A percentile compares a stretch with the other conserved stretches of the same genome.
phyloP scores from a whole-genome alignment of 495 filamentous ascomycete genomes.

The Neurospora sp. region DNA sequence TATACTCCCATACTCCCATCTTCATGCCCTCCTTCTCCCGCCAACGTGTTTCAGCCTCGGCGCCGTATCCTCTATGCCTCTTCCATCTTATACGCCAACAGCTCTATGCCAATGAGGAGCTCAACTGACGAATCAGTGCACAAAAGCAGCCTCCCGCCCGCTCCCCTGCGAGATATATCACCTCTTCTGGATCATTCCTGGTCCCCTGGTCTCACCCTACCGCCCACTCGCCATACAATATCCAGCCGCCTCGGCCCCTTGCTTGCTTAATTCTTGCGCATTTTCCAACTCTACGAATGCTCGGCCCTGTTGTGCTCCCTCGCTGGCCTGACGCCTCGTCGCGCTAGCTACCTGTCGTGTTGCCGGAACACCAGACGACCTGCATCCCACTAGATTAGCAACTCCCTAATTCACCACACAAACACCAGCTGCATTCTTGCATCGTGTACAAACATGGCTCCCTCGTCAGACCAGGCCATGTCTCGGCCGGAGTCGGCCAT shows the following conservation, averaged over 20 bases:
- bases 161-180: not conserved
- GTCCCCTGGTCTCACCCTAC: not conserved
- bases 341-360: not conserved
- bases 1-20: not conserved
- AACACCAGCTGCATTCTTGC: not conserved
- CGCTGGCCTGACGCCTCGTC: not conserved
- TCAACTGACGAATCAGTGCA: not conserved
- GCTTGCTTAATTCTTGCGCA: not conserved
- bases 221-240: not conserved
- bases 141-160: not conserved
- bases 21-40: not conserved
- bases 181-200: not conserved
- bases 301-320: not conserved
- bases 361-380: not conserved
- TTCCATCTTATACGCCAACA: not conserved
- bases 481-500: slow-evolving; percentile 32
- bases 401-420: not conserved
- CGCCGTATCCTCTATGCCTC: not conserved
- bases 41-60: not conserved
- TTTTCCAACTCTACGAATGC: not conserved
- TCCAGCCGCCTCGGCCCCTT: not conserved
- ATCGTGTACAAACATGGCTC: slow-evolving; percentile 7
- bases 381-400: not conserved
- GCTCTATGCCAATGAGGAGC: not conserved
- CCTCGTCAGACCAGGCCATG: slow-evolving; percentile 26